Evolutionary conservation across 805 yeast species (phyloP), one percentile per base, ranked within the genome.

Genomic region (Nakazawaea laoshanensis): DNA sequence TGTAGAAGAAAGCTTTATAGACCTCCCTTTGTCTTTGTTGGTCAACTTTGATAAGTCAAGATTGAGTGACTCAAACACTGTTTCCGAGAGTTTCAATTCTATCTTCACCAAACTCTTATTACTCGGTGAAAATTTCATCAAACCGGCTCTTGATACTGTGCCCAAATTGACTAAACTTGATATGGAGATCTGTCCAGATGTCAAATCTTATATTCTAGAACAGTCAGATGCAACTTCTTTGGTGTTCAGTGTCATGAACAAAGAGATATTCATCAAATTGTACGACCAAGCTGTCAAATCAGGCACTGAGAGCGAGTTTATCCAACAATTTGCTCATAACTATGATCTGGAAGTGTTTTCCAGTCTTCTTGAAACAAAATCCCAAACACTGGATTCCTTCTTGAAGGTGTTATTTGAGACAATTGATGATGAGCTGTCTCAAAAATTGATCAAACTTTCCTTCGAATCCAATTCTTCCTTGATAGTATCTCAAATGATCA

Each of bases 11-110:
- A 29, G 37, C 1, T 49, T 51, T 12, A 43, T 54, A 30, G 60
- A 54, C 4, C 29, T 33, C 7, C 60, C 65, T 2, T 41, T 66
- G 10, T 32, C 41, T 2, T 39, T 65, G 3, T 35, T 70, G 26
- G 40, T 48, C 2, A 33, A 43, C 5, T 63, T 57, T 32, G 40
- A 67, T 12, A 46, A 52, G n/a, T n/a, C n/a, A n/a, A n/a, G n/a
- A n/a, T n/a, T n/a, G n/a, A n/a, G n/a, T n/a, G n/a, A n/a, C n/a
- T n/a, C n/a, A n/a, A n/a, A n/a, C n/a, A n/a, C n/a, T n/a, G n/a
- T n/a, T n/a, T n/a, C 52, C 17, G 59, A 54, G n/a, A 29, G 50
- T 11, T 48, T 67, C 24, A 57, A 61, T 36, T 58, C 56, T 24
- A 42, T 51, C 18, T 63, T 45, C 37, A 29, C 46, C n/a, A 63